Conservation (phyloP, 805 yeast species). For the Starmera dryadoides region DNA sequence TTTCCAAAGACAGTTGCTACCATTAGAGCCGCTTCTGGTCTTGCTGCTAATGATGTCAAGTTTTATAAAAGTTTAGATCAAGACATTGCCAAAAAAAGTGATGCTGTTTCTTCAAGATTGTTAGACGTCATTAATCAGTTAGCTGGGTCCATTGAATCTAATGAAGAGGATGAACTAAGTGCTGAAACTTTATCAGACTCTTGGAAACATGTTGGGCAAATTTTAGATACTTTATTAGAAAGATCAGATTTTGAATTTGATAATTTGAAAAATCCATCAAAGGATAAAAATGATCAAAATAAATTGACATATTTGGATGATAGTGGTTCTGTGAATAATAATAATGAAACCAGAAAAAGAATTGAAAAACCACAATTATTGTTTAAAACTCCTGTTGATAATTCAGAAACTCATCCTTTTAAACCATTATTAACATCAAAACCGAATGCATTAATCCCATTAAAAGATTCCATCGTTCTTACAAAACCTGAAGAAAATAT, state of each 20-base stretch:
- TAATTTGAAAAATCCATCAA: slow-evolving; percentile 16
- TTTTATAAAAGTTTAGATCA: slow-evolving; percentile 63
- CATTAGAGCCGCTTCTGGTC: slow-evolving; percentile 58
- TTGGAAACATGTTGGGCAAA: slow-evolving; percentile 58
- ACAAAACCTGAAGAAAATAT: slow-evolving; percentile 30
- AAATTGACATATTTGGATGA: slow-evolving; percentile 47
- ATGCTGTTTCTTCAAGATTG: slow-evolving; percentile 33
- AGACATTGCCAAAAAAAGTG: slow-evolving; percentile 31
- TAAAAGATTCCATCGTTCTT: slow-evolving; percentile 42
- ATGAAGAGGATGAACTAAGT: slow-evolving; percentile 16
- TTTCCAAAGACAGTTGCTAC: slow-evolving; percentile 46
- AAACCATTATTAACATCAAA: slow-evolving; percentile 64
- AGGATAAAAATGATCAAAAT: slow-evolving; percentile 5
- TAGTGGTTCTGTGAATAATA: slow-evolving; percentile 8
- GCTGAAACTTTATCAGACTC: slow-evolving; percentile 39
- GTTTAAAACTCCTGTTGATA: slow-evolving; percentile 57
- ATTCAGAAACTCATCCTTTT: slow-evolving; percentile 65
- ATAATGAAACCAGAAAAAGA: slow-evolving; percentile 19
- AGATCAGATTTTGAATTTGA: slow-evolving; percentile 68
- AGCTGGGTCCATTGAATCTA: slow-evolving; percentile 28
- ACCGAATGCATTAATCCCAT: slow-evolving; percentile 58
- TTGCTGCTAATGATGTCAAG: slow-evolving; percentile 75
- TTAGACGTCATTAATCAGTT: slow-evolving; percentile 40
- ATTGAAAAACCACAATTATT: slow-evolving; percentile 62
- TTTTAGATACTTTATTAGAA: slow-evolving; percentile 69